Base-by-base conservation (phyloP, 129 eudicot genomes). In the Calendula officinalis region DNA sequence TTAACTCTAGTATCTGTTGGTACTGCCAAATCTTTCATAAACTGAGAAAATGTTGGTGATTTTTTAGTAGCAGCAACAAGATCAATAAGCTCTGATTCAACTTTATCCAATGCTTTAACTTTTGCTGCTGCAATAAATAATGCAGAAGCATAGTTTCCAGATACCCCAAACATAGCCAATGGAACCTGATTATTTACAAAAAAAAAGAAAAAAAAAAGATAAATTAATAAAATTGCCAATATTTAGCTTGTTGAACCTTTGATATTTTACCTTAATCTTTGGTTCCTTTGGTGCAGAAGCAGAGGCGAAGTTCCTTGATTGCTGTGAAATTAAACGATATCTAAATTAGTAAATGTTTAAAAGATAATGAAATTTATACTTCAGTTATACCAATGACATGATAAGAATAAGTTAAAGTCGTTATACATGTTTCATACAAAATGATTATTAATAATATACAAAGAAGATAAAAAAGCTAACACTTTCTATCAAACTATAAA, bases 61-160 rank as follows among this genome's bases (percentile, higher is more conserved):
- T 75, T 80, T 78, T 83, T 77, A 17, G 81, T 42, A 40, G 97
- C 97, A 62, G 77, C 86, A 71, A 83, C 77, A 64, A 89, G 75
- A 57, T 69, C 79, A 64, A 75, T 40, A 46, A 89, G 80, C 78
- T 89, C 97, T 1, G 97, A 48, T 68, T 89, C 95, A 68, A 86
- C 95, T 75, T 83, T 89, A 13, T 89, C 97, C 69, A 89, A 61
- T 11, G 79, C 42, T 48, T 86, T 86, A 36, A 82, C 86, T 78
- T 81, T 90, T 59, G 77, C 83, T 49, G 97, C 88, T 61, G 95
- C 84, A 51, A 90, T 70, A 53, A 71, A 90, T 57, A 90, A 70
- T 27, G 95, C 97, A 12, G 97, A 86, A 14, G 97, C 91, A 69
- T 90, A 90, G 78, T 86, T 90, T 40, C 88, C 97, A 55, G 86